Base-by-base conservation (phyloP, 2,329 filamentous ascomycete species). In the Amauroascus verrucosus region DNA sequence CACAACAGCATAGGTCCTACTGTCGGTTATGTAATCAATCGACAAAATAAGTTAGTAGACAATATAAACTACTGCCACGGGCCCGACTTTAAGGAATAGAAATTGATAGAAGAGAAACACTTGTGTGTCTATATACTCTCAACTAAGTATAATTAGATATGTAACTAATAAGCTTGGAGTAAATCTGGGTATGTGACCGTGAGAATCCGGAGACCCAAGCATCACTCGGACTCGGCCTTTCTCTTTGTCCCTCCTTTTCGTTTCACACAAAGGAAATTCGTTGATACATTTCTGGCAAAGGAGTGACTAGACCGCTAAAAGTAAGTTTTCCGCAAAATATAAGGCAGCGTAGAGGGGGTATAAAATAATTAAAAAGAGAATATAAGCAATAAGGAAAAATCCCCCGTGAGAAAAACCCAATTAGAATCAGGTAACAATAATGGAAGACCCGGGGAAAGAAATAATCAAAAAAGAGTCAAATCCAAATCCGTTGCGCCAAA, bases 401-500 rank as follows among this genome's bases (percentile, higher is more conserved):
- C 22, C 41, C 20, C 16, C 26, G 33, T 3, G 9, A 8, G 9
- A 6, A 38, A 52, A 32, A 57, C n/a, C n/a, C 28, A 44, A 46
- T 35, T 16, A 32, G 26, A 32, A 49, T 49, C 26, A 20, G 38
- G 35, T 49, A 38, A 49, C 46, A 49, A 40, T 40, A 28, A 37
- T 22, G n/a, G n/a, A 24, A 32, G n/a, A 24, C 48, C 45, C 30
- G 20, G 8, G 28, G 26, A 14, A 51, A 35, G 41, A 48, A 24
- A 16, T 13, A 28, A 26, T 26, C 22, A 22, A 24, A 38, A 50
- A n/a, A n/a, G n/a, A 35, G 16, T 32, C 16, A 44, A n/a, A 44
- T 51, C 54, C 48, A 44, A 52, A 51, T 48, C 33, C 45, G 22
- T 45, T 43, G 35, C 37, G 22, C 48, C 38, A 13, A 50, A 50